Conservation (phyloP, 1,139 yeast species). For the Blastobotrys serpentis region DNA sequence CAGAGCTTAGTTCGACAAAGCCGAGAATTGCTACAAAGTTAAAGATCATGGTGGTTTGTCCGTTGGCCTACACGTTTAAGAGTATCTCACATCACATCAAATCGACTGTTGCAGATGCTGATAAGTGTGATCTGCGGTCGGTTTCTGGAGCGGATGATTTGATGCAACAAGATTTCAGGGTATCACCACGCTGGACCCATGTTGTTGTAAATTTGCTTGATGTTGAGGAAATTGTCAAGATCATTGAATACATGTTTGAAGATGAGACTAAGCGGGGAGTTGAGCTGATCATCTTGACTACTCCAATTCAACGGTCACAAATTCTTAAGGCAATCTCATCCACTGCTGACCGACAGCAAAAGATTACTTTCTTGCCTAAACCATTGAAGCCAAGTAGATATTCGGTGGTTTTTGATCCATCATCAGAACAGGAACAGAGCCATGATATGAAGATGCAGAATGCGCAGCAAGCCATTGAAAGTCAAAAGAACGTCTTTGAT, state of each 20-base stretch:
- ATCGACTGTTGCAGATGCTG: slow-evolving; percentile 34
- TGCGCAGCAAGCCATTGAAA: slow-evolving; percentile 29
- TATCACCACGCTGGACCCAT: slow-evolving; percentile 24
- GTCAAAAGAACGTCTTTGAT: slow-evolving; percentile 29
- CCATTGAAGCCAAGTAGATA: slow-evolving; percentile 34
- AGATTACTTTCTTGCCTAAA: slow-evolving; percentile 31
- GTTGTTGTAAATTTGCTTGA: slow-evolving; percentile 34
- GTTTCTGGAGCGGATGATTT: slow-evolving; percentile 23
- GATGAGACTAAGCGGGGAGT: slow-evolving; percentile 15
- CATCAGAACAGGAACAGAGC: slow-evolving; percentile 28
- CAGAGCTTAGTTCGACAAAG: slow-evolving; percentile 4
- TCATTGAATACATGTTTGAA: slow-evolving; percentile 18
- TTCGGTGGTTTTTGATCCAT: slow-evolving; percentile 34
- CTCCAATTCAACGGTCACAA: slow-evolving; percentile 36
- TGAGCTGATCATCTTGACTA: slow-evolving; percentile 33
- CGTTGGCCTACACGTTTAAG: slow-evolving; percentile 32
- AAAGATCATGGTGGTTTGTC: slow-evolving; percentile 34
- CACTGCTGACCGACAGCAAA: slow-evolving; percentile 15
- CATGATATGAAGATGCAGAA: slow-evolving; percentile 32
- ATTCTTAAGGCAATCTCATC: slow-evolving; percentile 22
- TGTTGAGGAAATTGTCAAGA: slow-evolving; percentile 26
- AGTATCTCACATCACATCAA: slow-evolving; percentile 37
- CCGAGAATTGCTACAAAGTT: slow-evolving; percentile 20
- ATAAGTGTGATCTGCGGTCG: slow-evolving; percentile 24
- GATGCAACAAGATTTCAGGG: slow-evolving; percentile 9